Base-by-base conservation (phyloP, 306 rosid species). In the Prunus padus region DNA sequence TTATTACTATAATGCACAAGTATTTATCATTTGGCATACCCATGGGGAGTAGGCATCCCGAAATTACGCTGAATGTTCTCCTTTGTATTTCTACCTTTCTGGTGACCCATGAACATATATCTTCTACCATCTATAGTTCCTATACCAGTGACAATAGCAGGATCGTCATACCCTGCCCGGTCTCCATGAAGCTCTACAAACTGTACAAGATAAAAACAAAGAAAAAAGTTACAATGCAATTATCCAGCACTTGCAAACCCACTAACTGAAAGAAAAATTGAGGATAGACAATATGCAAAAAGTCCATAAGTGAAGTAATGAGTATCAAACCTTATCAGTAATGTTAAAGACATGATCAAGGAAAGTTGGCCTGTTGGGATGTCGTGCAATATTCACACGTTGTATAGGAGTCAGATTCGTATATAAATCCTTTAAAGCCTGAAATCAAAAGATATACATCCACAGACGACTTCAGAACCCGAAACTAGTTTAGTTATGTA, bases 21-120 rank as follows among this genome's bases (percentile, higher is more conserved):
- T 78, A 61, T 67, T 61, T 18, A 62, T 77, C 28, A 67, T 40
- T 42, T 62, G 60, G 69, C 93, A 69, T 90, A 90, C 99, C 99
- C 99, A 79, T 95, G 99, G 13, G 99, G 99, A 65, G 99, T 95
- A 69, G 99, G 97, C 99, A 95, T 95, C 75, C 97, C 99, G 75
- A 95, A 95, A 85, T 95, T 95, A 44, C 99, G 97, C 80, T 84
- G 78, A 79, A 95, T 89, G 76, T 90, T 92, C 81, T 95, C 99
- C 76, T 95, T 95, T 6, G 97, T 95, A 82, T 95, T 92, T 83
- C 99, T 89, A 74, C 99, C 99, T 83, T 92, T 95, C 76, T 95
- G 99, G 73, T 95, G 99, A 82, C 99, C 99, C 20, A 95, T 90
- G 89, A 95, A 89, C 97, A 95, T 86, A 86, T 89, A 92, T 49